Evolutionary conservation across 1,139 yeast genomes (phyloP).

Genomic region (Kluyveromyces marxianus): DNA sequence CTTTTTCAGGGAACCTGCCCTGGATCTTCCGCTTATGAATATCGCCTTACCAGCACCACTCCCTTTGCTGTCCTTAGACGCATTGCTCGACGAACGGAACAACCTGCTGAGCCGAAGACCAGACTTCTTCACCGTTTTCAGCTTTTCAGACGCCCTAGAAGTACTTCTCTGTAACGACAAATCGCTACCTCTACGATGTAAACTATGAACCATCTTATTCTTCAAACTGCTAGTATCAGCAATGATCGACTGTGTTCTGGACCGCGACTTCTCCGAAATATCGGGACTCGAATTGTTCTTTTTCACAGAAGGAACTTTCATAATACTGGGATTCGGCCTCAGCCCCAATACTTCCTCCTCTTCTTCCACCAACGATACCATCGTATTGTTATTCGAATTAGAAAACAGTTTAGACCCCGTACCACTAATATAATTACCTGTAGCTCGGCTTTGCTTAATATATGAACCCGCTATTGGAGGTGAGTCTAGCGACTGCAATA

Average conservation of each 20-base stretch:
- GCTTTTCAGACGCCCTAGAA: slow-evolving; percentile 3
- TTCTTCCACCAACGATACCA: slow-evolving; percentile 1
- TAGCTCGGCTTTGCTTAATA: slow-evolving; percentile 9
- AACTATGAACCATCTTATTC: not conserved
- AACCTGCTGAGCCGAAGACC: not conserved
- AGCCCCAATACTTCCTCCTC: not conserved
- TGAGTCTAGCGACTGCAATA: slow-evolving; percentile 23
- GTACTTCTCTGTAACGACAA: slow-evolving; percentile 15
- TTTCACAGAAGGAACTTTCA: not conserved
- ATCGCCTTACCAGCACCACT: slow-evolving; percentile 9
- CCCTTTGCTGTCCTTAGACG: slow-evolving; percentile 1
- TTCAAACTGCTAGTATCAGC: not conserved
- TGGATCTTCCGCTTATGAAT: slow-evolving; percentile 18
- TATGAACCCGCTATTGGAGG: slow-evolving; percentile 27
- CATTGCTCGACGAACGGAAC: slow-evolving; percentile 1
- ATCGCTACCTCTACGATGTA: slow-evolving; percentile 12
- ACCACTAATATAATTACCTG: not conserved
- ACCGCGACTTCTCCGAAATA: not conserved
- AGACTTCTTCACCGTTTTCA: slow-evolving; percentile 4
- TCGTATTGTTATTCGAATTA: slow-evolving; percentile 1
- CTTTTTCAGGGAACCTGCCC: slow-evolving; percentile 2
- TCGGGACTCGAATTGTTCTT: not conserved
- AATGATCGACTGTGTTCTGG: not conserved
- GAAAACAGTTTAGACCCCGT: not conserved
- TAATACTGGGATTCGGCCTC: not conserved